Evolutionary conservation across 2,329 filamentous ascomycete species (phyloP), one percentile per base, ranked within the genome.

Genomic region (Ceratocystis ficicola): DNA sequence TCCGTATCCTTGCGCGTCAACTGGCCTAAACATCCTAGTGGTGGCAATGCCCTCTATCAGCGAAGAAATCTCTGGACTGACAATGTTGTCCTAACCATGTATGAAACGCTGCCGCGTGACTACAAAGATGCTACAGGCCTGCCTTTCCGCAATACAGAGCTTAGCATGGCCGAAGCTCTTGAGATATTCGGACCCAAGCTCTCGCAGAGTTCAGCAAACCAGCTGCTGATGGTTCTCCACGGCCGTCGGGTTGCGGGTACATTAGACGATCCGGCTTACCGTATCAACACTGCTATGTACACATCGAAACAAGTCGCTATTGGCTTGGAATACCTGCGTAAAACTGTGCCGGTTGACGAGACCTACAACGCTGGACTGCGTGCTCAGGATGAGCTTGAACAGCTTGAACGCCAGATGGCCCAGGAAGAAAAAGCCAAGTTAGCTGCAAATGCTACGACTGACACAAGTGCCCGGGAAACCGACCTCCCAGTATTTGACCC

Each of bases 211-310:
- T 70, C 72, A 4, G 84, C 79, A 22, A 86, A 86, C 71, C 74
- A 74, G 57, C 73, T 86, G 55, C 73, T 87, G 62, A 76, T 77
- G 64, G 81, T 86, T 62, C 73, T 86, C 12, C 85, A 87, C 71
- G 85, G 84, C 7, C 79, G 83, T 44, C 78, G 85, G 50, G 83
- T 87, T 25, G 83, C 84, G 6, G 85, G 85, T 44, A 86, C 84
- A 2, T 75, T 87, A 52, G 79, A 83, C 10, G 84, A 87, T 70
- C 84, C 84, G 1, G 75, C 74, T 3, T 77, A 82, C 61, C 74
- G 74, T 44, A 69, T 74, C 30, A 79, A 83, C 69, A 84, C 82
- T 32, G 73, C 73, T 1, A 70, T 72, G 8, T 85, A 76, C 69
- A 74, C 74, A 7, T 65, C 73, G 1, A 68, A 73, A 1, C 77